phyloP scores from a whole-genome alignment of 2,329 filamentous ascomycete species.

The Botrytis pseudocinerea region DNA sequence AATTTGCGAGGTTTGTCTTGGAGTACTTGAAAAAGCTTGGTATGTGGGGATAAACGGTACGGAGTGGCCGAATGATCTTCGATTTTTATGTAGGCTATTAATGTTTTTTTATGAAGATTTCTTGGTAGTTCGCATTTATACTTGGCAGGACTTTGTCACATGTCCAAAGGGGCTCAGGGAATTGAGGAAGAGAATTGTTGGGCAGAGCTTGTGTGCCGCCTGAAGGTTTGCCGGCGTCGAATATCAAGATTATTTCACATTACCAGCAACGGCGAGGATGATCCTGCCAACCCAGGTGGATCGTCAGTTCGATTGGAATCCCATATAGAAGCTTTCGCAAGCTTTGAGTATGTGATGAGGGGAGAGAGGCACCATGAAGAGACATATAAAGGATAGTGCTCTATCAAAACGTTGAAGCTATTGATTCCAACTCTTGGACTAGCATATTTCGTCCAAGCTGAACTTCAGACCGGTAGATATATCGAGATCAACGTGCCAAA shows the following conservation, averaged over 20 bases:
- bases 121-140: background rate
- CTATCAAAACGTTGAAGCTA: slow-evolving; percentile 13
- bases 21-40: background rate
- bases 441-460: slow-evolving; percentile 1
- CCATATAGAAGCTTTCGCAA: background rate
- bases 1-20: slow-evolving; percentile 4
- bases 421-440: background rate
- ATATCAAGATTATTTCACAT: background rate
- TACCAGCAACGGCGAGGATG: background rate
- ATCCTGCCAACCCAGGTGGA: background rate
- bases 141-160: background rate
- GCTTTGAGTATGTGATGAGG: background rate
- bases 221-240: background rate
- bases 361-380: background rate
- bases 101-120: background rate
- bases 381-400: background rate
- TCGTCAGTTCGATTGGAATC: background rate
- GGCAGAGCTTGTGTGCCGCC: background rate
- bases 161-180: background rate
- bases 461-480: background rate
- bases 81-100: background rate
- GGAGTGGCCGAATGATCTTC: slow-evolving; percentile 11
- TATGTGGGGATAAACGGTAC: background rate
- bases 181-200: background rate
- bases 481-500: background rate